Evolutionary conservation across 1,284 basidiomycete genomes (phyloP).

Genomic region (Farysia itapuensis): DNA sequence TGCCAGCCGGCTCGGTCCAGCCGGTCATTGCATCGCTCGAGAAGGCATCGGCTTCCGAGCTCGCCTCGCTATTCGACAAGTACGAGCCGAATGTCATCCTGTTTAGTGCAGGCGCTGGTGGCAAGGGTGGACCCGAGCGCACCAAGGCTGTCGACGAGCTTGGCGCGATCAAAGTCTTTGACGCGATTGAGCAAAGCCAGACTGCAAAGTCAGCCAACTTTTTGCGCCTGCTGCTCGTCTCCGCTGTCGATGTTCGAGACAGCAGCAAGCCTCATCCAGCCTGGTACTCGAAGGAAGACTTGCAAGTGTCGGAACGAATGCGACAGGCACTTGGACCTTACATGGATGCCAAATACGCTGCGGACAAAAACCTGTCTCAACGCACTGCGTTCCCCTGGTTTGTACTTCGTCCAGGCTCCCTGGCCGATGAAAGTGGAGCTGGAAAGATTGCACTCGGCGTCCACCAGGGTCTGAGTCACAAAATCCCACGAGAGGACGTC

Average conservation of each 20-base stretch:
- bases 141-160: conserved; percentile 72
- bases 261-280: conserved; percentile 59
- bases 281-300: conserved; percentile 27
- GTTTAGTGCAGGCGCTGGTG: conserved; percentile 72
- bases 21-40: conserved; percentile 70
- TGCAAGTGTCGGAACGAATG: conserved; percentile 56
- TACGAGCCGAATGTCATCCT: conserved; percentile 66
- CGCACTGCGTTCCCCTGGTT: conserved; percentile 71
- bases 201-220: conserved; percentile 62
- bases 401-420: conserved; percentile 70
- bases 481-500: conserved; percentile 67
- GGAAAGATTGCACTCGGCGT: conserved; percentile 37
- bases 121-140: conserved; percentile 68
- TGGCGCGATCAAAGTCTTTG: conserved; percentile 73
- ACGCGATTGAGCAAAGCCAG: conserved; percentile 68
- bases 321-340: conserved; percentile 34
- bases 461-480: conserved; percentile 22
- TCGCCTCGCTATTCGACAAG: conserved; percentile 65
- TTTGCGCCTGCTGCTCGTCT: conserved; percentile 67
- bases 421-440: conserved; percentile 63
- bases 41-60: conserved; percentile 64
- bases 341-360: conserved; percentile 54
- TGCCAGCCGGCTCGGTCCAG: conserved; percentile 60
- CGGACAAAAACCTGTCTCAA: conserved; percentile 69
- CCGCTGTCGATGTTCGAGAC: conserved; percentile 70